Evolutionary conservation across 2,329 filamentous ascomycete species (phyloP).

Genomic region (Elsinoe arachidis): DNA sequence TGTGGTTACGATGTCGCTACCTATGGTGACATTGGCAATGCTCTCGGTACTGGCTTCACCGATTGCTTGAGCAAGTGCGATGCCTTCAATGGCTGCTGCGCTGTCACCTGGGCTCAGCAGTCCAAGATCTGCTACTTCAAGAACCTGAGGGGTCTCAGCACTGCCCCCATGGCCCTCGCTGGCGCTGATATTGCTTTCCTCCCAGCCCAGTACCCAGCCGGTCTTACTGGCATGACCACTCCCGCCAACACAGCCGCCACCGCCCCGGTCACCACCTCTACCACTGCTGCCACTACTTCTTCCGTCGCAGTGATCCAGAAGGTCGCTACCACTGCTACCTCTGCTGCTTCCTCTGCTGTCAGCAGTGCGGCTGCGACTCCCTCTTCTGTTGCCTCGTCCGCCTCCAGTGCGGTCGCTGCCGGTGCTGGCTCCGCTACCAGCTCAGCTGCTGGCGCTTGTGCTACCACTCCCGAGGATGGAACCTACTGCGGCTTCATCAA

Average conservation of each 20-base stretch:
- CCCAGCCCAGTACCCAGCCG: conserved; percentile 5
- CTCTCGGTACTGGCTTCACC: not conserved
- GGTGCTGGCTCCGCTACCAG: conserved; percentile 17
- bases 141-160: conserved; percentile 10
- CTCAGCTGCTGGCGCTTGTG: conserved; percentile 23
- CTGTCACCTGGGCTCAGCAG: conserved; percentile 7
- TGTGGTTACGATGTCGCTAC: conserved; percentile 1
- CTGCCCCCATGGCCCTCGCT: not conserved
- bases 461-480: conserved; percentile 25
- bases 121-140: conserved; percentile 12
- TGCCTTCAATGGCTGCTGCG: conserved; percentile 11
- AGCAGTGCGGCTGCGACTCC: not conserved
- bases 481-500: conserved; percentile 33
- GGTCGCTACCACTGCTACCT: conserved; percentile 3
- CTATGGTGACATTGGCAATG: conserved; percentile 7
- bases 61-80: conserved; percentile 7
- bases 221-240: conserved; percentile 14
- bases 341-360: conserved; percentile 16
- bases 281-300: not conserved
- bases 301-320: not conserved
- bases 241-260: not conserved
- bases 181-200: conserved; percentile 6
- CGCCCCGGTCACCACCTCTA: not conserved
- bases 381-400: not conserved
- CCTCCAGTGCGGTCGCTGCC: not conserved